These are phyloP conservation scores for Salmacisia buchloeana DNA, from an alignment of 1,284 basidiomycete species.

Conservation along the genomic window DNA sequence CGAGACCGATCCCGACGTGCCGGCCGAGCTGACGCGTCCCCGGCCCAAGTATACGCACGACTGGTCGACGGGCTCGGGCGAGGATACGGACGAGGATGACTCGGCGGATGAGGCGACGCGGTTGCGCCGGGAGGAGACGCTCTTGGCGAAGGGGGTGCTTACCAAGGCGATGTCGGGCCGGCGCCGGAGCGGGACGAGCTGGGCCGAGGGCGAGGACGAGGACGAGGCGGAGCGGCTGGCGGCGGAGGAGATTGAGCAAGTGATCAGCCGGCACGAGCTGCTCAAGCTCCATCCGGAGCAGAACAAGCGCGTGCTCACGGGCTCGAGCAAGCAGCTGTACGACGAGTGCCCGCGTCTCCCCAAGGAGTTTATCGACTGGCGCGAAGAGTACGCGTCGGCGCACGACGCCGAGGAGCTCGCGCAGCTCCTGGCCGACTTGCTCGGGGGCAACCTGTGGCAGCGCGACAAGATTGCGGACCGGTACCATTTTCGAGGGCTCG, in stretches of 20 bases:
- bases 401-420: neutral
- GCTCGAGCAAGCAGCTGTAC: neutral
- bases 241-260: neutral
- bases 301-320: neutral
- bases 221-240: neutral
- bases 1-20: no score
- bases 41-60: neutral
- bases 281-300: neutral
- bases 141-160: neutral
- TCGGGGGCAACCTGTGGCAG: neutral
- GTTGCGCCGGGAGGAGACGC: neutral
- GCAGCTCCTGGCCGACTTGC: neutral
- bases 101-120: conserved; percentile 7
- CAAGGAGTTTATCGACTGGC: conserved; percentile 4
- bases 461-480: neutral
- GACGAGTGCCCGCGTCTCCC: neutral
- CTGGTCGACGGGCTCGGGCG: neutral
- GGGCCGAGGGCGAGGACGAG: neutral
- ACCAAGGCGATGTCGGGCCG: neutral
- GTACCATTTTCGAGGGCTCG: neutral
- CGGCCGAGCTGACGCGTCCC: neutral
- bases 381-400: neutral
- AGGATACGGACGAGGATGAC: conserved; percentile 2
- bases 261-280: conserved; percentile 1
- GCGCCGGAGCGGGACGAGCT: neutral